Evolutionary conservation across 495 filamentous ascomycete species (phyloP).

Genomic region (Thozetella sp.): DNA sequence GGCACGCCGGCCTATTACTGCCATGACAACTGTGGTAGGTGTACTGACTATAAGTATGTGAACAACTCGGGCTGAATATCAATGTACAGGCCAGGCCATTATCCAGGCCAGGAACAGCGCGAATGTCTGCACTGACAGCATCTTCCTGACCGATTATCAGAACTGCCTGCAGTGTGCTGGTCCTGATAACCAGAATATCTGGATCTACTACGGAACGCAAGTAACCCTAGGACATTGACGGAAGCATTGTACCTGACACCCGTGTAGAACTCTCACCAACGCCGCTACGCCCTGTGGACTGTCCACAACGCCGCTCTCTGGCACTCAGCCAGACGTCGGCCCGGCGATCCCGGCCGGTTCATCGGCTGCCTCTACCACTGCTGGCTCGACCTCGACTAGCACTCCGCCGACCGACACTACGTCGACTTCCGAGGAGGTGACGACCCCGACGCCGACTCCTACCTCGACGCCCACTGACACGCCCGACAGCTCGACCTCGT

Average conservation of each 20-base stretch:
- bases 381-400: not conserved
- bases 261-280: constrained; percentile 16
- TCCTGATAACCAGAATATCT: constrained; percentile 34
- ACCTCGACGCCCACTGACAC: too few species aligned
- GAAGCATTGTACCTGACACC: not conserved
- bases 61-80: not conserved
- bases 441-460: too few species aligned
- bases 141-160: constrained; percentile 40
- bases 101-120: constrained; percentile 23
- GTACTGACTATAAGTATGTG: not conserved
- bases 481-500: too few species aligned
- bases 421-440: too few species aligned
- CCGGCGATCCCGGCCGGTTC: constrained; percentile 16
- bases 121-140: constrained; percentile 38
- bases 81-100: constrained; percentile 42
- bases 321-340: constrained; percentile 19
- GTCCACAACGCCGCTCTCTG: constrained; percentile 35
- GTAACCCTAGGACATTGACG: not conserved
- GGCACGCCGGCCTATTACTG: constrained; percentile 48
- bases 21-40: constrained; percentile 50
- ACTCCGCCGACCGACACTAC: not conserved
- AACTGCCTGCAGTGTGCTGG: constrained; percentile 46
- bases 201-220: constrained; percentile 42
- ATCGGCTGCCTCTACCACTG: not conserved
- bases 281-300: constrained; percentile 40